These are phyloP conservation scores for Botrytis aclada DNA, from an alignment of 2,329 filamentous ascomycete genomes.

Conservation along the genomic window DNA sequence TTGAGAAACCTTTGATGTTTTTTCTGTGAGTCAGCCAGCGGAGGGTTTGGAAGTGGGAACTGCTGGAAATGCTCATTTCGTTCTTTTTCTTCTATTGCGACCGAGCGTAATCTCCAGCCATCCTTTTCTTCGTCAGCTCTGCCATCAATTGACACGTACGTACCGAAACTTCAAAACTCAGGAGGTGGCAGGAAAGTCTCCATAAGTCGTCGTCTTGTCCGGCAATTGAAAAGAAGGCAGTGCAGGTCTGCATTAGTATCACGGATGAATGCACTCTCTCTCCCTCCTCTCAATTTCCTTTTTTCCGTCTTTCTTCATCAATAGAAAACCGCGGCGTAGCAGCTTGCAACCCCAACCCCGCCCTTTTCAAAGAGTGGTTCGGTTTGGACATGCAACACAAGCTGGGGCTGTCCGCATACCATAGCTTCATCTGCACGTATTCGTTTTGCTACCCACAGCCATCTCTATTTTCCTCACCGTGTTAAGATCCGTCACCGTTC, in stretches of 20 bases:
- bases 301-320: neutral
- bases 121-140: neutral
- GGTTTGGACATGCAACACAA: neutral
- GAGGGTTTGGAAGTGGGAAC: neutral
- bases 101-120: slow-evolving; percentile 12
- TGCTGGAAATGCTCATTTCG: neutral
- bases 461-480: neutral
- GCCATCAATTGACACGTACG: neutral
- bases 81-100: neutral
- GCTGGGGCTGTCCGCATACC: slow-evolving; percentile 1
- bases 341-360: slow-evolving; percentile 4
- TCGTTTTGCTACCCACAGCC: slow-evolving; percentile 7
- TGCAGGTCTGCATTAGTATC: neutral
- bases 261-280: neutral
- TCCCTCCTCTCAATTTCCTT: neutral
- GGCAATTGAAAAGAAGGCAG: neutral
- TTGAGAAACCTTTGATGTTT: neutral
- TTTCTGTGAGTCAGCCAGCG: neutral
- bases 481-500: slow-evolving; percentile 1
- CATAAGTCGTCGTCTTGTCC: neutral
- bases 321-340: neutral
- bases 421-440: slow-evolving; percentile 6
- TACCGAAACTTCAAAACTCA: neutral
- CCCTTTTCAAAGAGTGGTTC: slow-evolving; percentile 8
- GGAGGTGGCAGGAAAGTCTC: neutral